Conservation (phyloP, 2,329 filamentous ascomycete species). For the Emericellopsis cladophorae region DNA sequence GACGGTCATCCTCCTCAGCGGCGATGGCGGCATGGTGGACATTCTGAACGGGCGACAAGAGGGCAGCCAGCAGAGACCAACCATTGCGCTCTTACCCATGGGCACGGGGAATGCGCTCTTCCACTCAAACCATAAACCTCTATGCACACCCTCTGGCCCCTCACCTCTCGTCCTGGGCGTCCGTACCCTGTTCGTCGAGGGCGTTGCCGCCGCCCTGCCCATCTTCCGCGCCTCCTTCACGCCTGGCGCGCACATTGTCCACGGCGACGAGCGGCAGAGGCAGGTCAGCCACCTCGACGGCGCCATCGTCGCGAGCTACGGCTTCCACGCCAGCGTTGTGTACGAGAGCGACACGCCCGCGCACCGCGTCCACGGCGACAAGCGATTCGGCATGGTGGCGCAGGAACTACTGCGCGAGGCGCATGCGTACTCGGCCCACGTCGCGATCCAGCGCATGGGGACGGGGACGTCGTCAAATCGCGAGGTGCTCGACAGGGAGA, state of each 20-base stretch:
- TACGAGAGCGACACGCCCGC: constrained; percentile 80
- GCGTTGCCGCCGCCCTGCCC: constrained; percentile 41
- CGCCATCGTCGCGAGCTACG: constrained; percentile 81
- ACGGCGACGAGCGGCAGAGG: constrained; percentile 16
- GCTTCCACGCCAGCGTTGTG: constrained; percentile 77
- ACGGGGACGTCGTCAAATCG: background rate
- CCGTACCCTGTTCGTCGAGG: constrained; percentile 42
- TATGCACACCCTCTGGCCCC: constrained; percentile 25
- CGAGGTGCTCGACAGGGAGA: constrained; percentile 18
- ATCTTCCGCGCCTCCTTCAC: constrained; percentile 52
- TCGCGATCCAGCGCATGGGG: constrained; percentile 17
- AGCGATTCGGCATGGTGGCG: constrained; percentile 77
- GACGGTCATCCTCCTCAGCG: constrained; percentile 67
- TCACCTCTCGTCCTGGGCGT: constrained; percentile 36
- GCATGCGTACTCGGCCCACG: constrained; percentile 34
- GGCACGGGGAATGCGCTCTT: constrained; percentile 56
- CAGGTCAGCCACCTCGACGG: constrained; percentile 43
- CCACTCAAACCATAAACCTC: constrained; percentile 47
- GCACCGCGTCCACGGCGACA: constrained; percentile 64
- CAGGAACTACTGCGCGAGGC: constrained; percentile 51
- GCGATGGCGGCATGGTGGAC: constrained; percentile 79
- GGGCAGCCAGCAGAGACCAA: constrained; percentile 17
- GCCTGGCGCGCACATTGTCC: constrained; percentile 36
- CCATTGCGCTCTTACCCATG: constrained; percentile 43
- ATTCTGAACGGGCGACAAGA: constrained; percentile 52